Percentiles rank a stretch among this genome's conserved stretches.
Conservation (phyloP, 345 rosid genomes). For the Garcia nutans region DNA sequence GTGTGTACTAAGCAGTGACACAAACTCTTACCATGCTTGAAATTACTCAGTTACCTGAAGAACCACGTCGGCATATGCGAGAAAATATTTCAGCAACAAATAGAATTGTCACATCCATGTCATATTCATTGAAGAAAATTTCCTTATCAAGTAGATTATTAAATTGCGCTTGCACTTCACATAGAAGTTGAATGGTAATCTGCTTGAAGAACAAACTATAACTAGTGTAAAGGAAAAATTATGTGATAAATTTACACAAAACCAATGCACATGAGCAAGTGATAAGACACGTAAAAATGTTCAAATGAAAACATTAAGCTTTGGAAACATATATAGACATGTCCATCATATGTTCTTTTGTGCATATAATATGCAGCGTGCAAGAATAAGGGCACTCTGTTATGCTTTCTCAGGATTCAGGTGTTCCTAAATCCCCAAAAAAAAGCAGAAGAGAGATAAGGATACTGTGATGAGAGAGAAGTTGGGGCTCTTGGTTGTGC, state of each 20-base stretch:
- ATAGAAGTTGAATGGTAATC: conserved; percentile 62
- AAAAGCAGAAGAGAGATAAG: conserved; percentile 38
- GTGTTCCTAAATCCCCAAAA: neutral
- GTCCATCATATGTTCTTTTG: neutral
- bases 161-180: conserved; percentile 43
- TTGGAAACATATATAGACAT: neutral
- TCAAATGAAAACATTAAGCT: neutral
- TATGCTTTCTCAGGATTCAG: neutral
- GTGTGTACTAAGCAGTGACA: neutral
- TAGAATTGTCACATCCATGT: conserved; percentile 37
- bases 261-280: neutral
- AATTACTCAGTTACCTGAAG: conserved; percentile 62
- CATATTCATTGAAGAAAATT: conserved; percentile 22
- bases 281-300: neutral
- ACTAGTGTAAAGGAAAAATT: conserved; percentile 46
- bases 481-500: conserved; percentile 56
- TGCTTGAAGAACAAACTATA: conserved; percentile 76
- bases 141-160: conserved; percentile 18
- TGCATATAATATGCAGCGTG: neutral
- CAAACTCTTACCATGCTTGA: neutral
- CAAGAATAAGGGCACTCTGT: neutral
- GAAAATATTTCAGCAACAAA: conserved; percentile 72
- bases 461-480: conserved; percentile 87
- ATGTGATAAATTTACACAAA: conserved; percentile 1
- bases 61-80: conserved; percentile 91